phyloP scores from a whole-genome alignment of 208 protist genomes.

The Angomonas ambiguus region DNA sequence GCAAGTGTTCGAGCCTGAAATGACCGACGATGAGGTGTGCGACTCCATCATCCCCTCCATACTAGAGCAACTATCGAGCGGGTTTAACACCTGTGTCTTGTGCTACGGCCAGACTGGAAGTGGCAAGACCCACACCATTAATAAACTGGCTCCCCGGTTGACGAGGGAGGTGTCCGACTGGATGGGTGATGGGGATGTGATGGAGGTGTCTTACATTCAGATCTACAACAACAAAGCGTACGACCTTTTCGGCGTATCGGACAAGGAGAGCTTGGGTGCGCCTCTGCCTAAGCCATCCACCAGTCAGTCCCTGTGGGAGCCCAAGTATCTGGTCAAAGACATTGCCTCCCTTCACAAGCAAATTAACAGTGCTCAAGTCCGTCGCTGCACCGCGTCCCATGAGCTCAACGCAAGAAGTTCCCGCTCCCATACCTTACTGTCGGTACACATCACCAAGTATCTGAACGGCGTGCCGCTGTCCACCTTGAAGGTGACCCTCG shows the following conservation, averaged over 20 bases:
- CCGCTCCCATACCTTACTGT: slow-evolving; percentile 53
- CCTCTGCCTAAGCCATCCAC: slow-evolving; percentile 23
- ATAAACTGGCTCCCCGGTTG: slow-evolving; percentile 45
- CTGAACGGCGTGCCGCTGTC: slow-evolving; percentile 43
- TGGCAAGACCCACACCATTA: slow-evolving; percentile 61
- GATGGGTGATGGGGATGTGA: slow-evolving; percentile 38
- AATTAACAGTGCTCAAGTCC: slow-evolving; percentile 28
- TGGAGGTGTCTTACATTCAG: slow-evolving; percentile 78
- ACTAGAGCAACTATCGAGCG: slow-evolving; percentile 43
- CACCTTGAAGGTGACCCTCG: slow-evolving; percentile 65
- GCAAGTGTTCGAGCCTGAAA: slow-evolving; percentile 40
- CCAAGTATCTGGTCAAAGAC: slow-evolving; percentile 36
- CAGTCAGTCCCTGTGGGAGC: slow-evolving; percentile 31
- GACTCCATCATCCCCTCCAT: slow-evolving; percentile 44
- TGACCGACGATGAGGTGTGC: slow-evolving; percentile 50
- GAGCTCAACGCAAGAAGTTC: slow-evolving; percentile 59
- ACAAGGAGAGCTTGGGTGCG: slow-evolving; percentile 13
- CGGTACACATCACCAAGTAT: slow-evolving; percentile 61
- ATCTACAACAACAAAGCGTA: slow-evolving; percentile 74
- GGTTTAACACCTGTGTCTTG: slow-evolving; percentile 60
- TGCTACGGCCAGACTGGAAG: slow-evolving; percentile 60
- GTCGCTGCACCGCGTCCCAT: slow-evolving; percentile 41
- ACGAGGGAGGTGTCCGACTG: slow-evolving; percentile 37
- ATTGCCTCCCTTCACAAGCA: slow-evolving; percentile 23
- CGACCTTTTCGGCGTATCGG: slow-evolving; percentile 37